Conservation (phyloP, 164 flowering plant species). For the Berberis vulgaris region DNA sequence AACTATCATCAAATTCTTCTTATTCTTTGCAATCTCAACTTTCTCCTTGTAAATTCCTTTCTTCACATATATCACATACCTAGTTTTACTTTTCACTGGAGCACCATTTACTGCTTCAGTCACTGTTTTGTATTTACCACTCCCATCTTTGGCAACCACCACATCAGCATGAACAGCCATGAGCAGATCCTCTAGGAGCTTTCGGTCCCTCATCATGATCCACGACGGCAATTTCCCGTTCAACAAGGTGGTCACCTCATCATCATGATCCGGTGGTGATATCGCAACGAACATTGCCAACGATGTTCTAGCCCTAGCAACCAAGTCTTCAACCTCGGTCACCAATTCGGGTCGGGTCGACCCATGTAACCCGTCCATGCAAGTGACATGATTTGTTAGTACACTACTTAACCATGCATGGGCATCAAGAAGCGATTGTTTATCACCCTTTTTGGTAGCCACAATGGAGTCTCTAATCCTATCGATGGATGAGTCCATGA, state of each 20-base stretch:
- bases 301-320: constrained; percentile 24
- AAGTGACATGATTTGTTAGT: constrained; percentile 46
- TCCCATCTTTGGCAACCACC: constrained; percentile 32
- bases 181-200: constrained; percentile 9
- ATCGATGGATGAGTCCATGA: constrained; percentile 30
- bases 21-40: constrained; percentile 19
- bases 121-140: constrained; percentile 21
- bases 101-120: constrained; percentile 23
- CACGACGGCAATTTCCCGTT: constrained; percentile 17
- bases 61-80: constrained; percentile 25
- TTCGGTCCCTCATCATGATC: constrained; percentile 19
- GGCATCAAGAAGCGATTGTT: constrained; percentile 13
- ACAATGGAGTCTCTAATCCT: constrained; percentile 18
- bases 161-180: constrained; percentile 13
- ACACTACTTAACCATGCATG: constrained; percentile 47
- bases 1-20: constrained; percentile 27
- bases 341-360: constrained; percentile 11
- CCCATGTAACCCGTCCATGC: constrained; percentile 30
- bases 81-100: constrained; percentile 16
- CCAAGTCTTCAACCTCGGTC: constrained; percentile 17
- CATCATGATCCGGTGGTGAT: not conserved
- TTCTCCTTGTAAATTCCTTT: constrained; percentile 26
- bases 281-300: constrained; percentile 26
- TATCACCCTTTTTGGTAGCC: constrained; percentile 9
- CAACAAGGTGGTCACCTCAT: not conserved